Evolutionary conservation across 345 rosid genomes (phyloP), one percentile per base, ranked within the genome.

Genomic region (Iberis pinnata): DNA sequence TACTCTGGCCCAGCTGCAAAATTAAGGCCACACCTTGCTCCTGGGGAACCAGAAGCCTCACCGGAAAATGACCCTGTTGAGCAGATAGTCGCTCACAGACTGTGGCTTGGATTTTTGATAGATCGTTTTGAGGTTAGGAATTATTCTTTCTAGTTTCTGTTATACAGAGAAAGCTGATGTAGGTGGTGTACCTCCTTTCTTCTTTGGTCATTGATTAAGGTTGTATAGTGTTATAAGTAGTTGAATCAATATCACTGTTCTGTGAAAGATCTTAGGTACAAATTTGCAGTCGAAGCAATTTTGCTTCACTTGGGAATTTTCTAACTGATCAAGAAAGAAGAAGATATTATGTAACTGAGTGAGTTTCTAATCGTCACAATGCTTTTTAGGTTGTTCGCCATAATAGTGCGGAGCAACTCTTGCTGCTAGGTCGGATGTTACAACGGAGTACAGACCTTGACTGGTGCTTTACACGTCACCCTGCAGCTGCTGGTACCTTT

Each of bases 401-500:
- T 73, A 82, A 78, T 65, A 82, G 89, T 62, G 74, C 85, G 45
- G 99, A 88, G 73, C 99, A 93, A 77, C 94, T 93, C 65, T 72
- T 93, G 73, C 95, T 93, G 40, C 80, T 88, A 38, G 94, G 95
- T 40, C 86, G 97, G 60, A 67, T 93, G 78, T 73, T 88, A 46
- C 99, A 88, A 73, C 90, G 95, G 69, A 81, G 94, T 29, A 80
- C 88, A 53, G 81, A 67, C 71, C 73, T 76, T 16, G 85, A 86
- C 18, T 88, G 97, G 99, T 88, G 77, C 68, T 93, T 93, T 78
- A 83, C 95, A 44, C 82, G 65, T 56, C 99, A 93, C 78, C 99
- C 99, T 43, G 95, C 94, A 37, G 97, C 97, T 29, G 69, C 90
- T 48, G 99, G 99, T 60, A 83, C 95, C 61, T 93, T 93, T 68